Evolutionary conservation across 108 stramenopile species (phyloP), one percentile per base, ranked within the genome.

Genomic region (Cylindrotheca closterium): DNA sequence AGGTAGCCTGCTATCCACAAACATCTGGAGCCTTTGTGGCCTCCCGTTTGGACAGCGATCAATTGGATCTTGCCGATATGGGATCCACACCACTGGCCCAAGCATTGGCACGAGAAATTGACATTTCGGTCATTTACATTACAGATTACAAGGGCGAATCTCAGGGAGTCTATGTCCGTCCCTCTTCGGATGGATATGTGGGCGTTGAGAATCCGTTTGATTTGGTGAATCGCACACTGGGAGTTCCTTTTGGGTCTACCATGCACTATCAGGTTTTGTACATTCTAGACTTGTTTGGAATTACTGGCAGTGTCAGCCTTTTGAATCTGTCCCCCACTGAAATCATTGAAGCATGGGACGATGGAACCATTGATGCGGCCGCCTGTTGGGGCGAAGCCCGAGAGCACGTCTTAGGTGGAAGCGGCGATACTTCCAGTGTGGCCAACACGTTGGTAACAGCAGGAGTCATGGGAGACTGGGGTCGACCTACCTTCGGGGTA

Each of bases 231-330:
- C 5, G 45, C 10, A 60, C 42, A 4, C 10, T 60, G 5, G 59
- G 18, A 12, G 59, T 60, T 19, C 59, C 59, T 10, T 60, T 60
- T 26, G 59, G 59, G 19, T 60, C 59, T 21, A 60, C 59, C 18
- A 60, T 60, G 59, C 59, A 60, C 59, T 60, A 60, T 27, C 59
- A 60, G 42, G 45, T 60, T 10, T 21, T 60, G 12, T 60, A 30
- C 45, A 45, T 60, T 4, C 18, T 60, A 7, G 45, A 60, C 19
- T 12, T 60, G 5, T 60, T 60, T 26, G 59, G 59, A 21, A 12
- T 60, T 7, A 8, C 5, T 4, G 59, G 59, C 5, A 5, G 7
- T 4, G 59, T 60, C 42, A 18, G 22, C 3, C 22, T 60, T 3
- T 12, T 45, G 4, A 24, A 60, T 29, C 22, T 60, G 59, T 60